Evolutionary conservation across 2,329 filamentous ascomycete species (phyloP).

Genomic region (Xylariaceae sp.): DNA sequence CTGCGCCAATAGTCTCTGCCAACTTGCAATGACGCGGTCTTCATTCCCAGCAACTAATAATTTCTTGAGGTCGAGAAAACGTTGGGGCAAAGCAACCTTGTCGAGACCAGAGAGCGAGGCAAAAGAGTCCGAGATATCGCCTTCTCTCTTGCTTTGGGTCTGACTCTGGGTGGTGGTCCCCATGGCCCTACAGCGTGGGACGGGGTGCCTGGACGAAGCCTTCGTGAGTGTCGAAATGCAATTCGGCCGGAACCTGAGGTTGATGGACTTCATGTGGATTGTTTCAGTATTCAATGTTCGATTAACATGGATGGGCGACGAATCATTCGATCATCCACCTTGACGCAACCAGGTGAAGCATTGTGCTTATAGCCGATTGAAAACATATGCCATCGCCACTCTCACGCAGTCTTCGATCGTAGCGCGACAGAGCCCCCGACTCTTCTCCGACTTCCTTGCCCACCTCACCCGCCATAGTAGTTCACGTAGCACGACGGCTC

Average conservation of each 20-base stretch:
- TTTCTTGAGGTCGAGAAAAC: slow-evolving; percentile 55
- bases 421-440: no score
- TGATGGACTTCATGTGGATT: no score
- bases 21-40: slow-evolving; percentile 42
- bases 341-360: no score
- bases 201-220: background rate
- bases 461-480: no score
- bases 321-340: no score
- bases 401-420: no score
- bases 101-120: slow-evolving; percentile 51
- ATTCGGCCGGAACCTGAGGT: background rate
- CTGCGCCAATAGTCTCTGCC: slow-evolving; percentile 43
- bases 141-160: slow-evolving; percentile 46
- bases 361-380: no score
- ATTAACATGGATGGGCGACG: no score
- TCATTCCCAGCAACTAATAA: slow-evolving; percentile 49
- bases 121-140: slow-evolving; percentile 61
- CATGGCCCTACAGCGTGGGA: slow-evolving; percentile 9
- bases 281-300: no score
- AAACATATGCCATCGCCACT: no score
- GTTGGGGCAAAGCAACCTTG: slow-evolving; percentile 46
- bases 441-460: no score
- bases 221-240: slow-evolving; percentile 7
- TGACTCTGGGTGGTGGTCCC: slow-evolving; percentile 12
- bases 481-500: no score